These are phyloP conservation scores for Candida boleticola DNA, from an alignment of 805 yeast species.

Conservation along the genomic window DNA sequence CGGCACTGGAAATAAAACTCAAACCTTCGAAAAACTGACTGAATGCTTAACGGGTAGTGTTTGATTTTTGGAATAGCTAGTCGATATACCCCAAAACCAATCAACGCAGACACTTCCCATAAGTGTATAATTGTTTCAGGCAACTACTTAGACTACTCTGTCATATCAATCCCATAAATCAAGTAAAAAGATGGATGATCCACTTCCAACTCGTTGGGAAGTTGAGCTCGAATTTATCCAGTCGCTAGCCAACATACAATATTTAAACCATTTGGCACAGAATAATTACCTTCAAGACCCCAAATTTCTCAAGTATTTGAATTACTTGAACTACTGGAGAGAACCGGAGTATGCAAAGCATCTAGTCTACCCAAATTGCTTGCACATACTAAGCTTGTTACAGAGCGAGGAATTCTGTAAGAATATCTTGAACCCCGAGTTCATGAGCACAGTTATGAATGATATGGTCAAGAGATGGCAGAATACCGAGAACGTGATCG, in stretches of 20 bases:
- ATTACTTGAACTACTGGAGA: slow-evolving; percentile 86
- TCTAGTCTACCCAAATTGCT: slow-evolving; percentile 83
- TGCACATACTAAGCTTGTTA: slow-evolving; percentile 70
- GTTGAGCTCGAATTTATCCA: slow-evolving; percentile 93
- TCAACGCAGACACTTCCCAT: no score
- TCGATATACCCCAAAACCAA: no score
- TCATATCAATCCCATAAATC: no score
- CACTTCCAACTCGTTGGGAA: slow-evolving; percentile 80
- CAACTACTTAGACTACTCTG: no score
- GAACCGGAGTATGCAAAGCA: slow-evolving; percentile 65
- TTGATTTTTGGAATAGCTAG: no score
- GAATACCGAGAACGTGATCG: slow-evolving; percentile 15
- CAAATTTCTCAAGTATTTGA: slow-evolving; percentile 69
- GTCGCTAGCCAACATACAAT: slow-evolving; percentile 85
- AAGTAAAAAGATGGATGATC: slow-evolving; percentile 10
- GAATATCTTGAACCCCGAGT: slow-evolving; percentile 55
- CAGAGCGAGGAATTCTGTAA: slow-evolving; percentile 52
- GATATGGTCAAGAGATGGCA: slow-evolving; percentile 78
- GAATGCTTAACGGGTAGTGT: no score
- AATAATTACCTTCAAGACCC: slow-evolving; percentile 70
- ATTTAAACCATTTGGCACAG: slow-evolving; percentile 83
- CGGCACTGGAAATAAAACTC: no score
- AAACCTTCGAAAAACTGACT: no score
- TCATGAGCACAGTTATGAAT: slow-evolving; percentile 59
- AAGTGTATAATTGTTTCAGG: no score